Conservation (phyloP, 129 eudicot species). For the Flaveria brownii region DNA sequence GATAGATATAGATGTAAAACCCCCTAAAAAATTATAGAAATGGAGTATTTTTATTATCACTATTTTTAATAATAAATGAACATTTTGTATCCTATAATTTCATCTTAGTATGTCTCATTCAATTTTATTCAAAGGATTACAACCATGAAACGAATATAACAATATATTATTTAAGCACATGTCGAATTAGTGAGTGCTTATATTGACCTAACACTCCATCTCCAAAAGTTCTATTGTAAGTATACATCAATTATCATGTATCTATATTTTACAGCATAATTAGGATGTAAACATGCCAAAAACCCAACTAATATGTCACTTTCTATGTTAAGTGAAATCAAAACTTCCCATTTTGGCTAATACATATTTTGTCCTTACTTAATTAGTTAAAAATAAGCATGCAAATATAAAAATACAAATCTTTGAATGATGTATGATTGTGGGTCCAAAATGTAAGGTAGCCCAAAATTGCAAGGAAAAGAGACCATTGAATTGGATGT, state of each 20-base stretch:
- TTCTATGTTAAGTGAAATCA: background rate
- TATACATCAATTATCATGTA: background rate
- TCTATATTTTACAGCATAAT: background rate
- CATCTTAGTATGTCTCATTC: too few relatives aligned
- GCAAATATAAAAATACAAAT: background rate
- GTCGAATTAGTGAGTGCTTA: background rate
- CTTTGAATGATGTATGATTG: background rate
- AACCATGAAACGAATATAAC: too few relatives aligned
- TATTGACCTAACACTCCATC: background rate
- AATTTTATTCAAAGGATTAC: too few relatives aligned
- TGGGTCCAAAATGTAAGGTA: conserved; percentile 43
- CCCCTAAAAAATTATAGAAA: too few relatives aligned
- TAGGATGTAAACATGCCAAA: background rate
- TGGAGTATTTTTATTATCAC: too few relatives aligned
- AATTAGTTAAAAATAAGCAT: background rate
- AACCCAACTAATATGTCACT: background rate
- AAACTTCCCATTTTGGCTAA: background rate
- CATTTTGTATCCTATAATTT: too few relatives aligned
- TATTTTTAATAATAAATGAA: too few relatives aligned
- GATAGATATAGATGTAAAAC: too few relatives aligned
- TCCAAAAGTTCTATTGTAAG: background rate
- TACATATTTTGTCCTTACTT: background rate
- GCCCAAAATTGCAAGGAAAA: conserved; percentile 36
- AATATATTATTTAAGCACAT: background rate
- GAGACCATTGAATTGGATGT: conserved; percentile 39